Evolutionary conservation across 345 rosid genomes (phyloP), one percentile per base, ranked within the genome.

Genomic region (Anacardium occidentale): DNA sequence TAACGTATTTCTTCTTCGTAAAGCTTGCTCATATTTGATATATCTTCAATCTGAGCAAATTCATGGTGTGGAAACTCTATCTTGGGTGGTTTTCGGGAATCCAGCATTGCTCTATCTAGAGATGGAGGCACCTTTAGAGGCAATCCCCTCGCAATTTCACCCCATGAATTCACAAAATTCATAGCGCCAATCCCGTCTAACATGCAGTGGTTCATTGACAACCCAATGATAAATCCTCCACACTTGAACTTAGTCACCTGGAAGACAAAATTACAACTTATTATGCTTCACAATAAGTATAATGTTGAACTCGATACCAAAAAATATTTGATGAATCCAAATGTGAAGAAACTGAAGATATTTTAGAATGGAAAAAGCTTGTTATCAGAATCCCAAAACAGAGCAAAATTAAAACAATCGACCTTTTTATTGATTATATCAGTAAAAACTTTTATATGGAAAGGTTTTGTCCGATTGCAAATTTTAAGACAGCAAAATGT

Each of bases 101-200:
- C 79, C 64, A 94, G 89, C 26, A 88, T 79, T 50, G 68, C 87
- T 70, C 89, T 78, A 67, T 91, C 95, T 18, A 81, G 76, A 75
- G 77, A 85, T 56, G 97, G 97, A 66, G 93, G 90, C 52, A 74
- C 73, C 6, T 74, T 75, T 18, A 91, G 79, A 20, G 95, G 88
- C 76, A 88, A 76, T 14, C 88, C 92, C 69, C 95, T 81, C 25
- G 98, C 82, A 14, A 83, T 88, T 74, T 89, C 89, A 17, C 88
- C 94, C 97, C 98, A 91, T 14, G 93, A 89, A 74, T 90, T 90
- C 63, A 94, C 80, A 66, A 94, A 94, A 69, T 94, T 91, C 97
- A 91, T 90, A 5, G 97, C 97, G 29, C 71, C 91, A 7, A 90
- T 81, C 34, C 97, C 98, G 75, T 94, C 98, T 52, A 83, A 83